Base-by-base conservation (phyloP, 331 rosid genomes). In the Erythrophleum ivorense region DNA sequence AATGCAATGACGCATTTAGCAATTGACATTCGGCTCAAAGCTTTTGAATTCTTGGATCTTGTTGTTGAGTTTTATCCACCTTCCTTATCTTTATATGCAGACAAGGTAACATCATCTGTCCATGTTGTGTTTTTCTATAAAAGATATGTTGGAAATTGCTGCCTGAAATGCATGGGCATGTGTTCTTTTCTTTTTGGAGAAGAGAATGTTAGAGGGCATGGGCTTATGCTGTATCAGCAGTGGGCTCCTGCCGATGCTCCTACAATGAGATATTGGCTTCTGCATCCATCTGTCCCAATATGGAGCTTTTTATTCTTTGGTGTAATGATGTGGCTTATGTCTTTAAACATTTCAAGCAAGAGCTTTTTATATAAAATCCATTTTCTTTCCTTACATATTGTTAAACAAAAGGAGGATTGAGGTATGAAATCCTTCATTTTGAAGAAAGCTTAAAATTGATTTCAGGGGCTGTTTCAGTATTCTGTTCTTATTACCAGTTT, bases 1-100 rank as follows among this genome's bases (percentile, higher is more conserved):
- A 87, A 90, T 73, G 97, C 99, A n/a, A 90, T 95, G 99, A 91
- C 90, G 14, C 84, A 91, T 90, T 88, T 90, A 75, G 83, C 91
- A 43, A 81, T 89, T 83, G 94, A 91, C 58, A 88, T 92, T 80
- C 91, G 97, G 85, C 78, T 91, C 86, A 95, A 87, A 92, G 92
- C 98, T 74, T 91, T 93, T 84, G 88, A 87, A 85, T 87, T 91
- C 85, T 82, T 93, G 81, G 94, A 91, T 80, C 98, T 91, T 46
- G 90, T 91, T 75, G 87, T 93, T 54, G 82, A 90, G 84, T 88
- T 82, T 81, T 71, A 90, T 84, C 93, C 98, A 59, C 84, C 91
- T 81, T 87, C 91, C 65, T 88, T 93, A 77, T 85, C 91, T 72
- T 79, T 87, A 66, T 67, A 90, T 36, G 94, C 97, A 53, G 97